These are phyloP conservation scores for Geotrichum fermentans DNA, from an alignment of 1,139 yeast species.

Conservation along the genomic window DNA sequence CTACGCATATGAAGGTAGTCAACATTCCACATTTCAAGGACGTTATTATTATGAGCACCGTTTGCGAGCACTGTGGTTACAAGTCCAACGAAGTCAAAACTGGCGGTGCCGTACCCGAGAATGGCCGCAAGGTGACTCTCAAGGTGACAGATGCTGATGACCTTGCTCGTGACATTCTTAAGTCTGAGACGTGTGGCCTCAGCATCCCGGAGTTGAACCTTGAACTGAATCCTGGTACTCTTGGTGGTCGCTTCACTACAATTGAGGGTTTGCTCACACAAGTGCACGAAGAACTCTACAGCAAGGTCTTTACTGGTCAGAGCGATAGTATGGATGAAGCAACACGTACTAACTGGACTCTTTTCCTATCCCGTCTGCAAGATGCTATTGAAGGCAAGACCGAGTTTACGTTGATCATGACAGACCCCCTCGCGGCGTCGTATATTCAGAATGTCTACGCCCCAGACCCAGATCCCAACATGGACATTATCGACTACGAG, in stretches of 20 bases:
- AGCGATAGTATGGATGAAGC: conserved; percentile 87
- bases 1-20: conserved; percentile 94
- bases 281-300: conserved; percentile 82
- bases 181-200: conserved; percentile 89
- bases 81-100: conserved; percentile 97
- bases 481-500: conserved; percentile 84
- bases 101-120: conserved; percentile 90
- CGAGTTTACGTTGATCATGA: conserved; percentile 81
- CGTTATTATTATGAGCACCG: conserved; percentile 93
- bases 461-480: conserved; percentile 95
- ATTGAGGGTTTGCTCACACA: conserved; percentile 87
- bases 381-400: conserved; percentile 80
- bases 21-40: conserved; percentile 97
- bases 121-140: conserved; percentile 72
- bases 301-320: conserved; percentile 77
- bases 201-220: conserved; percentile 80
- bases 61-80: conserved; percentile 89
- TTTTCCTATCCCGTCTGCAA: conserved; percentile 68
- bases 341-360: conserved; percentile 73
- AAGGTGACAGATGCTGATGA: conserved; percentile 88
- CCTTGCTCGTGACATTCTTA: conserved; percentile 86
- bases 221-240: conserved; percentile 92
- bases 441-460: conserved; percentile 97
- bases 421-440: conserved; percentile 91
- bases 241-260: conserved; percentile 97